Conservation (phyloP, 441 rosid genomes). For the Gossypium lobatum region DNA sequence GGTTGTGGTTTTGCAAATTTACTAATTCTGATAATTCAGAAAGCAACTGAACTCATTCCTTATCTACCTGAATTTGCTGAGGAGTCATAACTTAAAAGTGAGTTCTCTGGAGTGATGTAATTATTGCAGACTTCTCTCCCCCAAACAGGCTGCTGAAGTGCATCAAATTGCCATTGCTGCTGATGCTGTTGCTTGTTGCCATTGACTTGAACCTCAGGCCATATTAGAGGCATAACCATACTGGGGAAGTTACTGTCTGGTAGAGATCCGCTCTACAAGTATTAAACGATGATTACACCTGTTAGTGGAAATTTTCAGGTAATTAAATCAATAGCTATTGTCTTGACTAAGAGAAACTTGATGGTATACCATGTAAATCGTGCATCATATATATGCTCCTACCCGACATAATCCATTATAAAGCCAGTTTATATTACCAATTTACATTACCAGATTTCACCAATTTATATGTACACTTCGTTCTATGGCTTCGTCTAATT, state of each 20-base stretch:
- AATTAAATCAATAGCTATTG: not conserved
- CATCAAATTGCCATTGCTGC: conserved; percentile 56
- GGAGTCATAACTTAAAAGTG: conserved; percentile 52
- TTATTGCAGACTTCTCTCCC: conserved; percentile 50
- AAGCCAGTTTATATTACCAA: not conserved
- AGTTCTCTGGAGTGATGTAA: conserved; percentile 53
- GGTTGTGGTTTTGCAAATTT: not conserved
- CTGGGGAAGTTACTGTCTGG: conserved; percentile 49
- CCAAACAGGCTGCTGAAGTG: conserved; percentile 54
- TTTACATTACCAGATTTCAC: not conserved
- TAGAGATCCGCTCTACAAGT: conserved; percentile 51
- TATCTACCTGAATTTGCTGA: conserved; percentile 56
- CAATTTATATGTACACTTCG: not conserved
- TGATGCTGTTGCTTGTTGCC: conserved; percentile 56
- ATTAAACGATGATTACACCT: conserved; percentile 1
- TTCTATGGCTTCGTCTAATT: not conserved
- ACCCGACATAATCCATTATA: not conserved
- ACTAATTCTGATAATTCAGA: not conserved
- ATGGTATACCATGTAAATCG: not conserved
- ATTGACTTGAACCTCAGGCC: conserved; percentile 50
- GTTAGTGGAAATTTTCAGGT: not conserved
- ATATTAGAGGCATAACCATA: conserved; percentile 52
- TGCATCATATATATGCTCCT: not conserved
- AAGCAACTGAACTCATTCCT: not conserved
- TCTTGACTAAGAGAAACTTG: not conserved